phyloP scores from a whole-genome alignment of 768 basidiomycete genomes.

The Clathrus columnatus region DNA sequence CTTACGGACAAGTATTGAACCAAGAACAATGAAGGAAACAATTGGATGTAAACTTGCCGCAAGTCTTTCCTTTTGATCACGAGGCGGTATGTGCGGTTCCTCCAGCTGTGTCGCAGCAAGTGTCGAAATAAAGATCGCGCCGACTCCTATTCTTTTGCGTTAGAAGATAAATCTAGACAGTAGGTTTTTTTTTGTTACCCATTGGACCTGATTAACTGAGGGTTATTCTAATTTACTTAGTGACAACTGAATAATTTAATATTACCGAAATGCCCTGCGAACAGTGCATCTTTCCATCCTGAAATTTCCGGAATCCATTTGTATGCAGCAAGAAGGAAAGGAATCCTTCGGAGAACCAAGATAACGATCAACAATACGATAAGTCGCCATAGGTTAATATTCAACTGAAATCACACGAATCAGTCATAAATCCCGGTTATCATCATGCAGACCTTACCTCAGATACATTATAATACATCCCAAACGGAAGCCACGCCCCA shows the following conservation, averaged over 20 bases:
- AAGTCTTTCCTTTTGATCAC: constrained; percentile 61
- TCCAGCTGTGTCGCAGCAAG: constrained; percentile 60
- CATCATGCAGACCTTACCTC: no score
- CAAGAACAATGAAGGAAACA: constrained; percentile 78
- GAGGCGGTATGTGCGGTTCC: constrained; percentile 47
- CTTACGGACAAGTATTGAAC: constrained; percentile 78
- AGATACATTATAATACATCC: constrained; percentile 42
- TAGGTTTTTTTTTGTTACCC: no score
- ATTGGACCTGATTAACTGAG: no score
- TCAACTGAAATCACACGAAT: constrained; percentile 24
- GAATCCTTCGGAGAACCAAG: constrained; percentile 71
- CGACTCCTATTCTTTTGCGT: no score
- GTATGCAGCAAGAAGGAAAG: constrained; percentile 67
- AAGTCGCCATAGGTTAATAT: constrained; percentile 64
- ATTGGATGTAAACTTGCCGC: constrained; percentile 69
- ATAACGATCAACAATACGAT: constrained; percentile 58
- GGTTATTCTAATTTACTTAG: no score
- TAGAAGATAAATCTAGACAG: no score
- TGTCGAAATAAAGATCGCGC: constrained; percentile 76
- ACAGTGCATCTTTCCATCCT: constrained; percentile 79
- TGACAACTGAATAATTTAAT: no score
- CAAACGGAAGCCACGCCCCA: constrained; percentile 81
- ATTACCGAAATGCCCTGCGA: constrained; percentile 92
- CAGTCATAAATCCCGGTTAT: constrained; percentile 22
- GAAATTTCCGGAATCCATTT: constrained; percentile 80